Conservation (phyloP, 805 yeast species). For the Myxozyma neotropica region DNA sequence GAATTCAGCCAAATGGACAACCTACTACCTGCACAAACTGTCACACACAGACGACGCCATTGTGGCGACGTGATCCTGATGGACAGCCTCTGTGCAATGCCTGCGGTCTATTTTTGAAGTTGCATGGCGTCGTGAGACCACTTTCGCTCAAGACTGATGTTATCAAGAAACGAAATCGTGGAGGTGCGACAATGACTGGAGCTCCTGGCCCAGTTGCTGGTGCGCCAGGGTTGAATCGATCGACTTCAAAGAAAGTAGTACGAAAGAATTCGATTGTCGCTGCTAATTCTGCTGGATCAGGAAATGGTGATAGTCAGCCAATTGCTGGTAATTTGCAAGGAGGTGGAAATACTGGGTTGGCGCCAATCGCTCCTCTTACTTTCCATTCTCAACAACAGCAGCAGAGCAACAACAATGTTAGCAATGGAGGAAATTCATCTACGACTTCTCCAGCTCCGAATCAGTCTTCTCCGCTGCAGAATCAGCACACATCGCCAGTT, state of each 20-base stretch:
- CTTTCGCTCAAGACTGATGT: constrained; percentile 88
- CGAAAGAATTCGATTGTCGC: constrained; percentile 26
- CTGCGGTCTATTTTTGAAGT: constrained; percentile 87
- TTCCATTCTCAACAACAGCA: constrained; percentile 10
- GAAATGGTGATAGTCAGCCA: constrained; percentile 3
- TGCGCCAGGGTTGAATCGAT: constrained; percentile 8
- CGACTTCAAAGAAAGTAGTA: constrained; percentile 21
- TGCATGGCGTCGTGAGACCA: constrained; percentile 96
- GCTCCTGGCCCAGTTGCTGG: constrained; percentile 7
- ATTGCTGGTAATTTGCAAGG: neutral
- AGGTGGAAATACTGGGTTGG: neutral
- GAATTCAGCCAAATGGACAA: constrained; percentile 21
- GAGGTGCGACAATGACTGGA: constrained; percentile 38
- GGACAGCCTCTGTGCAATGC: constrained; percentile 96
- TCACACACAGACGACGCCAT: constrained; percentile 86
- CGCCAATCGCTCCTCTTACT: constrained; percentile 4
- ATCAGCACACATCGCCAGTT: neutral
- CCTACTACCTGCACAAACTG: constrained; percentile 57
- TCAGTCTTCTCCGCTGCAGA: neutral
- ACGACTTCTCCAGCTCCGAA: neutral
- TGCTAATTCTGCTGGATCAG: constrained; percentile 6
- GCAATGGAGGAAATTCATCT: constrained; percentile 3
- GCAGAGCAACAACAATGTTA: constrained; percentile 17
- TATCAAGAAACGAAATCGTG: constrained; percentile 85
- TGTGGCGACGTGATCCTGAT: constrained; percentile 91